Percentiles rank a stretch among this genome's conserved stretches.
Conservation (phyloP, 177 flowering plant genomes). For the Vitis hybrid region DNA sequence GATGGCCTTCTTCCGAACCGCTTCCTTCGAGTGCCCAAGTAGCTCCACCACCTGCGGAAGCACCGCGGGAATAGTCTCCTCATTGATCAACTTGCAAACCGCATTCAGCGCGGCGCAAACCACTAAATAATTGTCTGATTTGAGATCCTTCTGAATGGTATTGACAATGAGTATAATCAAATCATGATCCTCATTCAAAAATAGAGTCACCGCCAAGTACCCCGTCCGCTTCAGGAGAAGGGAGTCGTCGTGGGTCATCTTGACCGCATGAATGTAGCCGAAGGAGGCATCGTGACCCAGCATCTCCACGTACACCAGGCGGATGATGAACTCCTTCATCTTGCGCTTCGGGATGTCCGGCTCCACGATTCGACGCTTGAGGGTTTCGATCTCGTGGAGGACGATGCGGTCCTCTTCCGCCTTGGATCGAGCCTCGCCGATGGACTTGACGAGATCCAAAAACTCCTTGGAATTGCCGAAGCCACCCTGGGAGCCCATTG, state of each 20-base stretch:
- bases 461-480: conserved; percentile 95
- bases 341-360: conserved; percentile 88
- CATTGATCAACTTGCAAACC: conserved; percentile 87
- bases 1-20: conserved; percentile 94
- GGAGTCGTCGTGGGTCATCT: conserved; percentile 92
- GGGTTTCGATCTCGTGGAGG: conserved; percentile 78
- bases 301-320: conserved; percentile 93
- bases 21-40: conserved; percentile 75
- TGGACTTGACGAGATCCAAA: conserved; percentile 92
- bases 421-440: conserved; percentile 96
- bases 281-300: conserved; percentile 98
- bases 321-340: conserved; percentile 96
- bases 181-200: conserved; percentile 91
- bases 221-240: conserved; percentile 81
- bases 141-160: conserved; percentile 96
- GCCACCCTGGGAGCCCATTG: conserved; percentile 95
- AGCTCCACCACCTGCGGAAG: conserved; percentile 90
- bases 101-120: conserved; percentile 91
- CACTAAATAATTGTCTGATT: conserved; percentile 79
- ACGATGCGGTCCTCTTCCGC: conserved; percentile 98
- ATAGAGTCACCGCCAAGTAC: conserved; percentile 88
- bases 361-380: conserved; percentile 67
- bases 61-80: conserved; percentile 98
- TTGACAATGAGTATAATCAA: conserved; percentile 90
- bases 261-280: conserved; percentile 97